A percentile compares a stretch with the other conserved stretches of the same genome.
phyloP scores from a whole-genome alignment of 495 filamentous ascomycete genomes.

The Letharia lupina region DNA sequence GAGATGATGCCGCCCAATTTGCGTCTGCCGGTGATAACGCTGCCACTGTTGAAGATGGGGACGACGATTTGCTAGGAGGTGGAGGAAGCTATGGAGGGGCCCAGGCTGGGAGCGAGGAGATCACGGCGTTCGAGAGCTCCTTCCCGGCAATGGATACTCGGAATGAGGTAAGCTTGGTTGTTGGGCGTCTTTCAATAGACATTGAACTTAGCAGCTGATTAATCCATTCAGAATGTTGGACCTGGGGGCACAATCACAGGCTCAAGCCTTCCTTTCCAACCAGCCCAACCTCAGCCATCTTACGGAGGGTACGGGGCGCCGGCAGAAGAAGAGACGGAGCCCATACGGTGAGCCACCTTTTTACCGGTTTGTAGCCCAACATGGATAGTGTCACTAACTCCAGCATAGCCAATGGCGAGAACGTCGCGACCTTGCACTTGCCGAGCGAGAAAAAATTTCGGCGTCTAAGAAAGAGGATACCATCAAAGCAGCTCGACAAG shows the following conservation, averaged over 20 bases:
- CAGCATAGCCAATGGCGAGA: constrained; percentile 71
- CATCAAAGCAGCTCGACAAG: constrained; percentile 71
- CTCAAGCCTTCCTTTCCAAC: constrained; percentile 65
- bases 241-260: constrained; percentile 86
- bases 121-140: constrained; percentile 71
- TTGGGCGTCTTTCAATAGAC: not conserved
- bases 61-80: constrained; percentile 68
- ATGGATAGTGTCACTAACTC: not conserved
- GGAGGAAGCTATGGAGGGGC: constrained; percentile 33
- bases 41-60: constrained; percentile 42
- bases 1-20: constrained; percentile 90
- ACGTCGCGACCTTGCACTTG: constrained; percentile 66
- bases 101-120: constrained; percentile 44
- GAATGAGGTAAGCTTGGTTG: constrained; percentile 58
- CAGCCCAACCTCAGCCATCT: constrained; percentile 33
- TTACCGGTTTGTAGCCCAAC: not conserved
- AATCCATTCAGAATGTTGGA: constrained; percentile 58
- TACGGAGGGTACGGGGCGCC: constrained; percentile 41
- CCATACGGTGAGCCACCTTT: constrained; percentile 52
- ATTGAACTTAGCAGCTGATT: not conserved
- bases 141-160: constrained; percentile 75
- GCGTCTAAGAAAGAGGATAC: constrained; percentile 71
- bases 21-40: constrained; percentile 66
- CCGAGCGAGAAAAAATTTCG: constrained; percentile 69
- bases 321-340: constrained; percentile 72